Base-by-base conservation (phyloP, 83 land plant species). In the Larix sibirica region DNA sequence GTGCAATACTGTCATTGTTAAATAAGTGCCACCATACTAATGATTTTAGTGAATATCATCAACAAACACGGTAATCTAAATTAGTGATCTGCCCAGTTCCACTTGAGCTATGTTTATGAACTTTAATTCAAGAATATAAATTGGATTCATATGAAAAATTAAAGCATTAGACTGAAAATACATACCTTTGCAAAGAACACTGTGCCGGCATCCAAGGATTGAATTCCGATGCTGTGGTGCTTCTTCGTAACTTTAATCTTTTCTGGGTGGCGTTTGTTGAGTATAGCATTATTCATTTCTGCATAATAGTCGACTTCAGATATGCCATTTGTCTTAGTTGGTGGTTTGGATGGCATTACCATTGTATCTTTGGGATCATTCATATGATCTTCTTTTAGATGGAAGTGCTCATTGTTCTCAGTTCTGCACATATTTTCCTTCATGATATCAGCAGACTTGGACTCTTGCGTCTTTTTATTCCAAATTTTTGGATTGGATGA, bases 381-480 rank as follows among this genome's bases (percentile, higher is more conserved):
- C 44, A 18, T 73, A 50, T 23, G 2, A 73, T 44, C 77, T n/a
- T 42, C 77, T 4, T 21, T 21, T 9, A 73, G 54, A 3, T 17
- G 21, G 10, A 3, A 18, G 18, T 73, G 26, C 14, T 73, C 77
- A 73, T n/a, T 47, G 44, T 73, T n/a, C 50, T n/a, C 77, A 73
- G 26, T 13, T 36, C 56, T 20, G n/a, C 74, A 69, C 38, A 18
- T 69, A 69, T 69, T 69, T 69, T 36, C 21, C 2, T 17, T 42
- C 74, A 69, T 38, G 16, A 4, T 36, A 69, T 69, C 74, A 36
- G 21, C 47, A 12, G 20, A 69, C 18, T 38, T 69, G 18, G 44
- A 69, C 9, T 69, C 74, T 69, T 69, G 44, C 38, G 42, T 38
- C 74, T 69, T 42, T 69, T 69, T 69, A n/a, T 69, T 69, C 17